These are phyloP conservation scores for Penicillium diatomitis DNA, from an alignment of 495 filamentous ascomycete genomes.

Conservation along the genomic window DNA sequence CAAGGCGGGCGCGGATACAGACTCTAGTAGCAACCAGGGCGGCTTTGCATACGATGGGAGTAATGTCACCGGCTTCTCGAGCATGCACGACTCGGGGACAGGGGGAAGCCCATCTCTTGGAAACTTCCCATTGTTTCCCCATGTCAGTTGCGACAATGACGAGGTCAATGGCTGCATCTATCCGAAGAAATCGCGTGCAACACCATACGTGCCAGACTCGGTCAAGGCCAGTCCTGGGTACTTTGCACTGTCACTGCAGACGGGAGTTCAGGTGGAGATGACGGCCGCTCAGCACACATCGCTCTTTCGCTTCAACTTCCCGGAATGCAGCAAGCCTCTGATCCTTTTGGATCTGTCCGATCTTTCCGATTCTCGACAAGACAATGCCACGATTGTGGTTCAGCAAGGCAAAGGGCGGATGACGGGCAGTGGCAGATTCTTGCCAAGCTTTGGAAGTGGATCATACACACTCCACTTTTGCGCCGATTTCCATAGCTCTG, in stretches of 20 bases:
- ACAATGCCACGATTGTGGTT: slow-evolving; percentile 53
- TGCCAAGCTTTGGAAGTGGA: slow-evolving; percentile 58
- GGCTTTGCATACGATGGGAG: slow-evolving; percentile 63
- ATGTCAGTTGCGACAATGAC: slow-evolving; percentile 51
- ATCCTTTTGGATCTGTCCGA: slow-evolving; percentile 63
- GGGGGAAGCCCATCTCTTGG: slow-evolving; percentile 66
- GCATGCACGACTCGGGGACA: slow-evolving; percentile 68
- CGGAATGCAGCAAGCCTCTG: slow-evolving; percentile 40
- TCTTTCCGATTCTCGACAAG: slow-evolving; percentile 54
- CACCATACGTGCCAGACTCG: slow-evolving; percentile 37
- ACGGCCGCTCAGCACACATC: slow-evolving; percentile 55
- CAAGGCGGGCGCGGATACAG: slow-evolving; percentile 69
- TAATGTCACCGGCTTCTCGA: slow-evolving; percentile 61
- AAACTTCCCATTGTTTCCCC: slow-evolving; percentile 67
- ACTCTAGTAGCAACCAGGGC: slow-evolving; percentile 55
- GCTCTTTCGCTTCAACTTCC: slow-evolving; percentile 57
- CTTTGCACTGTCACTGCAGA: slow-evolving; percentile 54
- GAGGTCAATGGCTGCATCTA: slow-evolving; percentile 59
- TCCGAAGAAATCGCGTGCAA: slow-evolving; percentile 45
- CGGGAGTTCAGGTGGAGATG: slow-evolving; percentile 52
- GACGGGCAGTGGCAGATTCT: slow-evolving; percentile 56
- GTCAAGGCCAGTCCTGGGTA: slow-evolving; percentile 62
- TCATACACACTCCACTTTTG: slow-evolving; percentile 61
- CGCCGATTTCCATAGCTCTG: slow-evolving; percentile 50
- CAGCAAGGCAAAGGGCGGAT: slow-evolving; percentile 54